These are phyloP conservation scores for Apiotrichum akiyoshidainum DNA, from an alignment of 1,284 basidiomycete genomes.

Conservation along the genomic window DNA sequence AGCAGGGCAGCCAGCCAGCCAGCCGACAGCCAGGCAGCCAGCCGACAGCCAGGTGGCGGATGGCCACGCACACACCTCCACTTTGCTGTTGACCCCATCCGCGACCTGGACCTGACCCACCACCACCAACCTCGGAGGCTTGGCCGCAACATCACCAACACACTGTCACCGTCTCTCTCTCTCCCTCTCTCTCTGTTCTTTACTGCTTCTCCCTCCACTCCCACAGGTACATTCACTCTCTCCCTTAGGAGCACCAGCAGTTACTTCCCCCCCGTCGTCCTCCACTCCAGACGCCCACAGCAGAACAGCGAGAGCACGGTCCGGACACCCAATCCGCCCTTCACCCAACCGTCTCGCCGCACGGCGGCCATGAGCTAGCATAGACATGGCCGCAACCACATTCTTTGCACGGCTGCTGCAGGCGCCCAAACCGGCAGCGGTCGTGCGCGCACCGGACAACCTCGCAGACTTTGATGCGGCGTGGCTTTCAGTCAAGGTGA, in stretches of 20 bases:
- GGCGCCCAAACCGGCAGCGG: slow-evolving; percentile 26
- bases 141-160: not conserved
- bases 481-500: slow-evolving; percentile 38
- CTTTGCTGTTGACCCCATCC: not conserved
- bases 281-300: no score
- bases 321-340: not conserved
- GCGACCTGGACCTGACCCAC: not conserved
- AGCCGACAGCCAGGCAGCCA: no score
- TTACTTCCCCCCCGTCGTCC: no score
- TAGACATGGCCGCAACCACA: slow-evolving; percentile 36
- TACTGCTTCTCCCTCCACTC: no score
- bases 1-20: no score
- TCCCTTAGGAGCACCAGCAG: no score
- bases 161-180: no score
- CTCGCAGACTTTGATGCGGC: slow-evolving; percentile 39
- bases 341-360: not conserved
- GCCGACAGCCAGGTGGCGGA: not conserved
- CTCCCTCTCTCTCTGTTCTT: no score
- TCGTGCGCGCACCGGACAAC: slow-evolving; percentile 28
- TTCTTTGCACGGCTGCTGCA: slow-evolving; percentile 47
- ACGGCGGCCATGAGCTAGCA: slow-evolving; percentile 12
- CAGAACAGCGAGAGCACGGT: no score
- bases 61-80: not conserved
- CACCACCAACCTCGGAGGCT: not conserved
- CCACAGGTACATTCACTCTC: no score